Conservation (phyloP, 2,329 filamentous ascomycete genomes). For the Verticillium isaacii region DNA sequence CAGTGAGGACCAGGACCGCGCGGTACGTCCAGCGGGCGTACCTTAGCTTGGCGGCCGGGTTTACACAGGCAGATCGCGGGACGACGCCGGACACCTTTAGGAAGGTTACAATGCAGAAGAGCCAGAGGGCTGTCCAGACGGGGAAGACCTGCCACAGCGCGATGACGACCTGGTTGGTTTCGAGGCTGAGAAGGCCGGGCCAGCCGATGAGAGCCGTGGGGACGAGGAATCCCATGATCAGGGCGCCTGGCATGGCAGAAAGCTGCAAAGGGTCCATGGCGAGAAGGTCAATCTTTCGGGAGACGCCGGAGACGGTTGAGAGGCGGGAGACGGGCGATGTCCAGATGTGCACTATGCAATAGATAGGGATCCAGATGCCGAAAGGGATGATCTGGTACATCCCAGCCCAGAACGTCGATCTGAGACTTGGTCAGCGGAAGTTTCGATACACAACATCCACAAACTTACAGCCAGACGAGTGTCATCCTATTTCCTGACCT, state of each 20-base stretch:
- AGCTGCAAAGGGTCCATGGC: slow-evolving; percentile 12
- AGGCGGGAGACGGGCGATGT: slow-evolving; percentile 13
- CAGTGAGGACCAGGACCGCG: slow-evolving; percentile 4
- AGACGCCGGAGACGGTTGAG: not conserved
- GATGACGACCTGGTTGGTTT: slow-evolving; percentile 13
- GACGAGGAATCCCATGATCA: slow-evolving; percentile 15
- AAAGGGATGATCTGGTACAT: slow-evolving; percentile 16
- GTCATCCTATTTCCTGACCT: slow-evolving; percentile 14
- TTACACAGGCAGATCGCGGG: not conserved
- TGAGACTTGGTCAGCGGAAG: not conserved
- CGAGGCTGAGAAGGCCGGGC: slow-evolving; percentile 9
- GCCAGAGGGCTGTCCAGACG: slow-evolving; percentile 10
- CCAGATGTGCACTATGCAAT: slow-evolving; percentile 15
- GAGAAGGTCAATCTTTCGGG: slow-evolving; percentile 4
- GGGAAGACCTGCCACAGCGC: slow-evolving; percentile 19
- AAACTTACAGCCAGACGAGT: slow-evolving; percentile 14
- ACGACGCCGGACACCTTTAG: not conserved
- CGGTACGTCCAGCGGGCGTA: slow-evolving; percentile 10
- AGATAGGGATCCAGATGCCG: slow-evolving; percentile 16
- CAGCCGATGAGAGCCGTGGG: slow-evolving; percentile 13
- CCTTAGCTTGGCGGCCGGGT: not conserved
- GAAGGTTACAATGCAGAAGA: slow-evolving; percentile 2
- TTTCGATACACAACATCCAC: not conserved
- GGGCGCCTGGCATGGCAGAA: slow-evolving; percentile 4
- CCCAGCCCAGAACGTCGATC: slow-evolving; percentile 15